Evolutionary conservation across 257 asterid genomes (phyloP).

Genomic region (Solanum sitiens): DNA sequence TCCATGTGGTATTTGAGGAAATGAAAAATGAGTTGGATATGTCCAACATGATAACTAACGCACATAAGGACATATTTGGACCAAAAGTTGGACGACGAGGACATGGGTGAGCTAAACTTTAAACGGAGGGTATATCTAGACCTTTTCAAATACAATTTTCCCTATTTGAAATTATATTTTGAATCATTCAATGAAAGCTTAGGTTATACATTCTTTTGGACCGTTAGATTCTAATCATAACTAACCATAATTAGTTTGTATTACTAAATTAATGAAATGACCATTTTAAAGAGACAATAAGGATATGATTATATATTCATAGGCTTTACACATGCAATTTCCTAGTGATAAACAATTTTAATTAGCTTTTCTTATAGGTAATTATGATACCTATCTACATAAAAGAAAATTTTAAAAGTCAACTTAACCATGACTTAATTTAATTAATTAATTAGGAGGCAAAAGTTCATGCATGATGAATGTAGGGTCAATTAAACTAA

Average conservation of each 20-base stretch:
- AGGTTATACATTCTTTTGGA: conserved; percentile 3
- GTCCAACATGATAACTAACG: no score
- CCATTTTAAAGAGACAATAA: neutral
- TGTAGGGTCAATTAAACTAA: conserved; percentile 19
- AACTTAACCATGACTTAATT: neutral
- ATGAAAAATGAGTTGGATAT: no score
- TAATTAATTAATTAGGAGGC: neutral
- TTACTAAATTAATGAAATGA: neutral
- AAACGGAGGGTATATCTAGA: no score
- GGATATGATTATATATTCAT: neutral
- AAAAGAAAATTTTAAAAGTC: neutral
- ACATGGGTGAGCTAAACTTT: no score
- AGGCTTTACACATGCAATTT: neutral
- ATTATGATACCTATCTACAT: neutral
- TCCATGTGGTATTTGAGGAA: no score
- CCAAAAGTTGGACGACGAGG: no score
- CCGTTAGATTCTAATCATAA: conserved; percentile 14
- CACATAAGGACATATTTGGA: no score
- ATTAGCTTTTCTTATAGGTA: neutral
- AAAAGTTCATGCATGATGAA: conserved; percentile 18
- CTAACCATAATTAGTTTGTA: conserved; percentile 8
- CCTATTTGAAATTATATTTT: neutral
- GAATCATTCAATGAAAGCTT: neutral
- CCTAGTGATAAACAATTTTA: neutral
- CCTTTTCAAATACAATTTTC: no score